Base-by-base conservation (phyloP, 202 grass and related monocot genomes). In the Digitaria exilis region DNA sequence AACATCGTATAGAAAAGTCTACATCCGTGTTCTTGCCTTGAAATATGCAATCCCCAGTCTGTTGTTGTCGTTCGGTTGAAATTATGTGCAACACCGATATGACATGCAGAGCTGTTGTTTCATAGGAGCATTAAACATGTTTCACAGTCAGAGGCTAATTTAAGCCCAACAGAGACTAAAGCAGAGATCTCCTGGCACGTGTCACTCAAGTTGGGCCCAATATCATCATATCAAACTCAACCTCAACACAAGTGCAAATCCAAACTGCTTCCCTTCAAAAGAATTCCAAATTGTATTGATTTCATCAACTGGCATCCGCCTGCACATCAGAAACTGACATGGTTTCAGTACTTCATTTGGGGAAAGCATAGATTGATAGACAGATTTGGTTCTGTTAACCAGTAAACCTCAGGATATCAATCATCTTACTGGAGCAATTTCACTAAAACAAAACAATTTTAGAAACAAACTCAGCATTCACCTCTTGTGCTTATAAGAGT, bases 1-100 rank as follows among this genome's bases (percentile, higher is more conserved):
- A 73, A 79, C 28, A 58, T 78, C 25, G 14, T 19, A 80, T 46
- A 55, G 69, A 84, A 84, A 41, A 57, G 42, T 88, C 41, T 65
- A 9, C 25, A 69, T 14, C 71, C 80, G 41, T 67, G 85, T 87
- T 78, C 69, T 45, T 49, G 29, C 4, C 21, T 57, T 52, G 75
- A 81, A 66, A 78, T 72, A 37, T 73, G 73, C 22, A 71, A 44
- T 7, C 34, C 37, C 55, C 63, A 42, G 29, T 66, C 39, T 66
- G n/a, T 81, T 42, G 26, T 61, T 82, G 21, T 62, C 1, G 2
- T 50, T 58, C 18, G 65, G 30, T 85, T 78, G 65, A 84, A 50
- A 49, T 49, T 55, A 65, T 67, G 48, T 68, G 35, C 2, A 13
- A 32, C 9, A 41, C 66, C 48, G 4, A 46, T 48, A 51, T 46